Evolutionary conservation across 805 yeast genomes (phyloP), one percentile per base, ranked within the genome.

Genomic region (Danielozyma ontarioensis): DNA sequence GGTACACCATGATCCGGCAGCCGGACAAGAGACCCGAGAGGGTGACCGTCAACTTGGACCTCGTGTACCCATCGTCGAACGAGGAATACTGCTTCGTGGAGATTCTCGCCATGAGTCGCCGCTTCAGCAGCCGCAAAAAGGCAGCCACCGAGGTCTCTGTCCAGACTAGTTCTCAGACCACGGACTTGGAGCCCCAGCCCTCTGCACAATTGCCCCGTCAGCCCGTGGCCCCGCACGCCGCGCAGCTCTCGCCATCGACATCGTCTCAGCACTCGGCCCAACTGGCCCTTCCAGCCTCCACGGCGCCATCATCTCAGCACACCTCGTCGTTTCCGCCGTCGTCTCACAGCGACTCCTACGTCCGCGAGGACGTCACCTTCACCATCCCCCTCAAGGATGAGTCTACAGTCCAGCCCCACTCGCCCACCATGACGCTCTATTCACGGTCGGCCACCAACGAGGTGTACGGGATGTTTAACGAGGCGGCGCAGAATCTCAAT

Each of bases 391-490:
- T 74, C 28, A 64, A 68, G 34, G 74, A 68, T 45, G 58, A 48
- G 17, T 19, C 31, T n/a, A 41, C 41, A 12, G 39, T 39, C 17
- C 48, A 53, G 19, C 72, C 76, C 3, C 62, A 67, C 11, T 82
- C 94, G 0, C 95, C 94, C 1, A 87, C 96, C 0, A 71, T 83
- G 42, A 88, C 96, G 0, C 60, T 80, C 49, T 81, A 72, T 50
- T 82, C 95, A 1, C 76, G 78, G 32, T 76, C 78, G 46, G 90
- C 95, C 2, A 72, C 78, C 36, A 74, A 76, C 34, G 96, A 86
- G 44, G 80, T 87, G 0, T 64, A 73, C 40, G 71, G 75, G 12
- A 83, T 87, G 87, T 83, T 86, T 52, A 84, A 81, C 48, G 76
- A 72, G 31, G 75, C 76, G 1, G 57, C 68, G 3, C 42, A 48